These are phyloP conservation scores for Antitrichia curtipendula DNA, from an alignment of 225 moss, liverwort and hornwort genomes.

Conservation along the genomic window DNA sequence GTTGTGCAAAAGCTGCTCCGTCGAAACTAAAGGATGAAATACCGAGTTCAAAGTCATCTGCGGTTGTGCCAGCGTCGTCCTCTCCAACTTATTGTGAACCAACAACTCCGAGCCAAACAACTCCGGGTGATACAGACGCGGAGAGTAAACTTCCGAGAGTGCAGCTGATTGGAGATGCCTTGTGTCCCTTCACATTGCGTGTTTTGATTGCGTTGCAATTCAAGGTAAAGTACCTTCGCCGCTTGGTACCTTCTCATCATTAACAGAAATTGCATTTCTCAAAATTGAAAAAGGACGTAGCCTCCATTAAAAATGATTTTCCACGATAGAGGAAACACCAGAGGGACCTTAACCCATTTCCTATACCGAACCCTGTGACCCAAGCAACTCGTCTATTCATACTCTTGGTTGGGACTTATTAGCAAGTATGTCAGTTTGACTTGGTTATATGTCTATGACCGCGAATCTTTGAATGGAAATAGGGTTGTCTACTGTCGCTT, in stretches of 20 bases:
- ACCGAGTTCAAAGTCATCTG: slow-evolving; percentile 23
- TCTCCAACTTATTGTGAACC: slow-evolving; percentile 27
- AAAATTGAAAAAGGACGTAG: background rate
- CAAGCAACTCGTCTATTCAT: background rate
- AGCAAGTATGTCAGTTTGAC: background rate
- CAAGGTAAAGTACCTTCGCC: background rate
- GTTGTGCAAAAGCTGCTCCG: slow-evolving; percentile 12
- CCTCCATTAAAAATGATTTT: background rate
- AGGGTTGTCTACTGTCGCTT: background rate
- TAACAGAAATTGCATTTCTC: background rate
- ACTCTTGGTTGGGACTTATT: background rate
- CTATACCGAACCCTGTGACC: background rate
- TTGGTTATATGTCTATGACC: background rate
- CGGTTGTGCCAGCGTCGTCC: slow-evolving; percentile 31
- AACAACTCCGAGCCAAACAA: background rate
- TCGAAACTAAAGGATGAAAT: slow-evolving; percentile 23
- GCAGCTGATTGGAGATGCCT: slow-evolving; percentile 17
- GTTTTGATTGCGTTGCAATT: slow-evolving; percentile 33
- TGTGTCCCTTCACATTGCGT: slow-evolving; percentile 35
- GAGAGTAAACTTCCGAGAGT: slow-evolving; percentile 16
- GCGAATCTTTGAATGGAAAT: background rate
- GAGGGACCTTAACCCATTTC: background rate
- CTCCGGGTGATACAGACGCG: background rate
- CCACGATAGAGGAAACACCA: background rate
- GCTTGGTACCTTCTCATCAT: background rate